phyloP scores from a whole-genome alignment of 805 yeast species.

The Wickerhamomyces rabaulensis region DNA sequence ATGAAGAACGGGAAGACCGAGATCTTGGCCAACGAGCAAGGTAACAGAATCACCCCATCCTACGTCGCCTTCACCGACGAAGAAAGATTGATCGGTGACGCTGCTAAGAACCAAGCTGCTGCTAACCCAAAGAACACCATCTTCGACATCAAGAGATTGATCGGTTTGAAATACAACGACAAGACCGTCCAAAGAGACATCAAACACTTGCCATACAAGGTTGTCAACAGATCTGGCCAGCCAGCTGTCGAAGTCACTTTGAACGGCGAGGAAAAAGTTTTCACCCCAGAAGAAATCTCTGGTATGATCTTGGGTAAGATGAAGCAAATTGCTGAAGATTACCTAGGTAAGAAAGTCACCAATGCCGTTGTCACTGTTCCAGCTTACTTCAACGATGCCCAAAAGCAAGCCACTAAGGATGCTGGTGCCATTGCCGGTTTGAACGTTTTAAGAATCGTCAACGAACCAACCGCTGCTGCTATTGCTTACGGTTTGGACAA shows the following conservation, averaged over 20 bases:
- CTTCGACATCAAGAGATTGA: conserved; percentile 87
- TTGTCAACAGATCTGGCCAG: conserved; percentile 68
- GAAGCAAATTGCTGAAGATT: conserved; percentile 91
- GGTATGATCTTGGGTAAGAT: conserved; percentile 89
- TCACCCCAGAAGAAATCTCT: conserved; percentile 90
- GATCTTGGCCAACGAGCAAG: conserved; percentile 92
- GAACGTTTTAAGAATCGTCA: conserved; percentile 81
- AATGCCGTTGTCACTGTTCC: conserved; percentile 93
- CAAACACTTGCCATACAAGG: conserved; percentile 75
- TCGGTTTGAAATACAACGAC: conserved; percentile 78
- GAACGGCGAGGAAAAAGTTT: conserved; percentile 68
- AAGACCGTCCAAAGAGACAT: conserved; percentile 74
- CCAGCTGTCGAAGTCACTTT: conserved; percentile 76
- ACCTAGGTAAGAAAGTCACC: conserved; percentile 76
- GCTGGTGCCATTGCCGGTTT: conserved; percentile 91
- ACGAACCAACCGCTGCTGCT: conserved; percentile 97
- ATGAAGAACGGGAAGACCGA: conserved; percentile 84
- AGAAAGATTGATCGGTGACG: conserved; percentile 92
- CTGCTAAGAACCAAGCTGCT: conserved; percentile 95
- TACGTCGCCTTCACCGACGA: conserved; percentile 90
- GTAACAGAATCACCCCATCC: conserved; percentile 95
- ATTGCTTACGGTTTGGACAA: conserved; percentile 92
- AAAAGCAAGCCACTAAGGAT: conserved; percentile 91
- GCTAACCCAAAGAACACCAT: conserved; percentile 82
- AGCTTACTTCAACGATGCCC: conserved; percentile 91